Conservation (phyloP, 768 basidiomycete species). For the Boletus vermiculosoides region DNA sequence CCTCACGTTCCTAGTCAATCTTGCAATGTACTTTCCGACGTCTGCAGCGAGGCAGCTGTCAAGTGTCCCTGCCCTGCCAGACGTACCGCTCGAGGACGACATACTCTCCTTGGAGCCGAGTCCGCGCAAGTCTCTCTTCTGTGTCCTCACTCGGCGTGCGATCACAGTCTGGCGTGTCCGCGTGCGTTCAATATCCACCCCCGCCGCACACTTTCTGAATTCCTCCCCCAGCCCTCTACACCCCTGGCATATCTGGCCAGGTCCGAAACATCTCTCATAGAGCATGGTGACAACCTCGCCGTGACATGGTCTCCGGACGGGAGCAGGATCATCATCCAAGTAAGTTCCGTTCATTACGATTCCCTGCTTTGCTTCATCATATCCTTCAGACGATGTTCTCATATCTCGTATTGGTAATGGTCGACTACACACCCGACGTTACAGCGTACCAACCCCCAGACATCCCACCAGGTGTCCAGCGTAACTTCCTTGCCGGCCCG, state of each 20-base stretch:
- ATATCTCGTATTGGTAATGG: constrained; percentile 71
- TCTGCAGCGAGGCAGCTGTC: constrained; percentile 73
- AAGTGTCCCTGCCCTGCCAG: constrained; percentile 65
- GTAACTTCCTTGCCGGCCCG: constrained; percentile 72
- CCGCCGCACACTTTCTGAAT: not conserved
- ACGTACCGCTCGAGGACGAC: constrained; percentile 52
- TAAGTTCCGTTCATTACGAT: constrained; percentile 34
- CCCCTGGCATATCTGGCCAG: constrained; percentile 72
- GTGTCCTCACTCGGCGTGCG: constrained; percentile 67
- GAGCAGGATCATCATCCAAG: constrained; percentile 75
- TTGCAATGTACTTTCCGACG: constrained; percentile 81
- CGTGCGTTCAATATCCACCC: constrained; percentile 42
- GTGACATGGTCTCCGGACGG: constrained; percentile 86
- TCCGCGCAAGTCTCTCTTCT: constrained; percentile 76
- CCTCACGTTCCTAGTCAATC: not conserved
- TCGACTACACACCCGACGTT: constrained; percentile 57
- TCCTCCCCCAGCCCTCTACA: constrained; percentile 56
- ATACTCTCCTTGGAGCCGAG: constrained; percentile 61
- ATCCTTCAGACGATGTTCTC: constrained; percentile 69
- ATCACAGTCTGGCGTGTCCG: constrained; percentile 81
- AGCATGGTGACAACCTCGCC: constrained; percentile 78
- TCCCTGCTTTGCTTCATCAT: not conserved
- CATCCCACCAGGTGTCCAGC: constrained; percentile 46
- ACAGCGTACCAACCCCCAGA: constrained; percentile 56
- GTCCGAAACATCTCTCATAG: constrained; percentile 69